Conservation (phyloP, 2,329 filamentous ascomycete species). For the Mycocentrospora acerina region DNA sequence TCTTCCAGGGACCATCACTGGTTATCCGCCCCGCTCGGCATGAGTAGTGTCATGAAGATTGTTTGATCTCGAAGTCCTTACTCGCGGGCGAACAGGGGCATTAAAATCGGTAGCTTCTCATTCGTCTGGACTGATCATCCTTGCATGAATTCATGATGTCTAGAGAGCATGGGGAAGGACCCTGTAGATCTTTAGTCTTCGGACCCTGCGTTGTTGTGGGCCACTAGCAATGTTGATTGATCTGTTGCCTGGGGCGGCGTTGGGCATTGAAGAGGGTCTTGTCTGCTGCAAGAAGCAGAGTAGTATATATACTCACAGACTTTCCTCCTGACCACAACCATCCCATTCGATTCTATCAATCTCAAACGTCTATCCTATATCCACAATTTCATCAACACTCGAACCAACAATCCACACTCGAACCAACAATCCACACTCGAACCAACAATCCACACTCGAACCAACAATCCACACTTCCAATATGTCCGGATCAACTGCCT, state of each 20-base stretch:
- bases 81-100: constrained; percentile 8
- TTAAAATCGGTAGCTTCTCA: constrained; percentile 10
- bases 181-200: constrained; percentile 34
- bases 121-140: constrained; percentile 7
- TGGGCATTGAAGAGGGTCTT: constrained; percentile 12
- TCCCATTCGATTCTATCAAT: neutral
- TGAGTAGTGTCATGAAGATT: neutral
- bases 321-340: constrained; percentile 2
- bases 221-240: constrained; percentile 21
- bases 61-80: constrained; percentile 5
- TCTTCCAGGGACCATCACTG: constrained; percentile 15
- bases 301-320: constrained; percentile 23
- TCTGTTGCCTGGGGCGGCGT: constrained; percentile 23
- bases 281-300: constrained; percentile 1
- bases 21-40: constrained; percentile 14
- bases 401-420: neutral
- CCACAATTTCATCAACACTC: constrained; percentile 1
- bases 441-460: neutral
- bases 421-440: neutral
- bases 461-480: neutral
- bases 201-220: constrained; percentile 18
- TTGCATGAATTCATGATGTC: neutral
- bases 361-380: neutral
- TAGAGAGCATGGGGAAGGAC: constrained; percentile 23
- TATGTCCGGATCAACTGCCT: constrained; percentile 25